Percentiles rank a stretch among this genome's conserved stretches.
Evolutionary conservation across 2,329 filamentous ascomycete species (phyloP).

Genomic region (Calcarisporium arbuscula): DNA sequence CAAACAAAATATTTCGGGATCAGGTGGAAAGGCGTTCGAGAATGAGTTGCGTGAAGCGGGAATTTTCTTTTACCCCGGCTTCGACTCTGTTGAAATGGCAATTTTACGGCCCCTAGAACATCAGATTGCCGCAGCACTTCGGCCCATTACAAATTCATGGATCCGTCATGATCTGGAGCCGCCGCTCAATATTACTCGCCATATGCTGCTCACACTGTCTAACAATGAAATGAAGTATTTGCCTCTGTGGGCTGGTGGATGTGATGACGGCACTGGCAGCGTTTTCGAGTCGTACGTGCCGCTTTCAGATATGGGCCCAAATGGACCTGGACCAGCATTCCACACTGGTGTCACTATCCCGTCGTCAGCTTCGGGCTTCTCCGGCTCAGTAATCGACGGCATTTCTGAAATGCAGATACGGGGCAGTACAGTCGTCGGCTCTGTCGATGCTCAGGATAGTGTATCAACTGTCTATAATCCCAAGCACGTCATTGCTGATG

Average conservation of each 20-base stretch:
- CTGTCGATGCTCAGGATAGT: conserved; percentile 33
- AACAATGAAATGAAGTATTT: conserved; percentile 56
- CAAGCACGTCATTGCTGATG: conserved; percentile 26
- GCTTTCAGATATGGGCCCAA: conserved; percentile 36
- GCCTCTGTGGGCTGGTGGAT: conserved; percentile 58
- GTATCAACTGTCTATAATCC: conserved; percentile 28
- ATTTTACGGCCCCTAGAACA: conserved; percentile 17
- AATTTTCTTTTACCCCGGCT: too few species aligned
- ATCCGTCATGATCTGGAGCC: conserved; percentile 23
- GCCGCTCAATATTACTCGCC: conserved; percentile 29
- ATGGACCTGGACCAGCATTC: conserved; percentile 39
- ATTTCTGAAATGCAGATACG: conserved; percentile 26
- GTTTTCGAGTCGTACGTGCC: conserved; percentile 39
- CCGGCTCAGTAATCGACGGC: conserved; percentile 28
- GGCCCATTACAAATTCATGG: conserved; percentile 18
- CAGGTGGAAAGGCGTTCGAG: too few species aligned
- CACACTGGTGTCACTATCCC: conserved; percentile 37
- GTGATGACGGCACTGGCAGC: conserved; percentile 44
- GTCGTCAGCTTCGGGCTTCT: conserved; percentile 25
- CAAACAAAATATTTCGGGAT: too few species aligned
- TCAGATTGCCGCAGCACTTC: conserved; percentile 14
- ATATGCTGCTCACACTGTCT: conserved; percentile 45
- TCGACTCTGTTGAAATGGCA: too few species aligned
- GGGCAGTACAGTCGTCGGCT: conserved; percentile 26
- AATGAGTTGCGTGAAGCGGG: too few species aligned